Conservation (phyloP, 768 basidiomycete species). For the Rhodotorula taiwanensis region DNA sequence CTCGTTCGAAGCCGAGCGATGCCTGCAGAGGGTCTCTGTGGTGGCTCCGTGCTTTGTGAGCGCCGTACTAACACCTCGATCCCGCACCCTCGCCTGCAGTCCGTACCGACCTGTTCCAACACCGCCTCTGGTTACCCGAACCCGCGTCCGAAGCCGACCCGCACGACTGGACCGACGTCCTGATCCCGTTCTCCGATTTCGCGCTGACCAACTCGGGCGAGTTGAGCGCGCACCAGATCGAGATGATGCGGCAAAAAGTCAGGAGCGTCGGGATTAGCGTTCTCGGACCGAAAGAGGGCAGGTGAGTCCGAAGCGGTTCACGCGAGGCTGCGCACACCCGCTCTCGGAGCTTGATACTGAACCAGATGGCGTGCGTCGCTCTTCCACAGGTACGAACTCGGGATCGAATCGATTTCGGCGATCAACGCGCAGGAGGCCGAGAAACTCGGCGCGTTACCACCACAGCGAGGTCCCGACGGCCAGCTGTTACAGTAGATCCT, state of each 20-base stretch:
- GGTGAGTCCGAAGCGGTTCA: conserved; percentile 9
- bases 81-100: conserved; percentile 46
- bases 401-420: conserved; percentile 34
- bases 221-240: conserved; percentile 57
- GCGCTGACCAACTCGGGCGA: conserved; percentile 49
- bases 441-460: conserved; percentile 2
- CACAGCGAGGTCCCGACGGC: conserved; percentile 7
- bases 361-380: background rate
- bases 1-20: no score
- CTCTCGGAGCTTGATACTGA: no score
- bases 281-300: conserved; percentile 49
- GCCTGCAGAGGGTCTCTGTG: no score
- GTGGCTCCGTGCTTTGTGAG: background rate
- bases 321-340: no score
- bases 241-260: conserved; percentile 67
- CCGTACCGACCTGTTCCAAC: conserved; percentile 86
- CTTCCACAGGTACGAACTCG: conserved; percentile 24
- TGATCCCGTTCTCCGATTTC: conserved; percentile 64
- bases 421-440: conserved; percentile 12
- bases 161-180: conserved; percentile 68
- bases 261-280: conserved; percentile 79
- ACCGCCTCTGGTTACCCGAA: conserved; percentile 68
- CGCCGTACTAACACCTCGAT: background rate
- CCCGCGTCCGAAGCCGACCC: conserved; percentile 42
- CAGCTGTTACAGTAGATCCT: conserved; percentile 1